Conservation (phyloP, 257 asterid genomes). For the Paulownia fortunei region DNA sequence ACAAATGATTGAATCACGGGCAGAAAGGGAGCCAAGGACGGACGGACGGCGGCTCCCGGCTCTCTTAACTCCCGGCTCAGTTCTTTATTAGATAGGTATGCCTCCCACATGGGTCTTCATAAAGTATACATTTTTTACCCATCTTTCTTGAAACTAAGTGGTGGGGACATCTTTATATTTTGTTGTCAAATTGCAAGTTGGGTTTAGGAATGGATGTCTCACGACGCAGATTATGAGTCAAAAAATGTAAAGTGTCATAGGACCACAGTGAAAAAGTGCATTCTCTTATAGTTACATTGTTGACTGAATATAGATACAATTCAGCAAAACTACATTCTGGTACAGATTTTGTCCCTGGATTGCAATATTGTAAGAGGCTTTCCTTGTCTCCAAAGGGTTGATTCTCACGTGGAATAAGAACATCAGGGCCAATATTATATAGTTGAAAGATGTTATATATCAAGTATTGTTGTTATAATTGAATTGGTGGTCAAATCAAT, state of each 20-base stretch:
- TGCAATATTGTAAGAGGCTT: slow-evolving; percentile 3
- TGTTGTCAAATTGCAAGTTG: slow-evolving; percentile 4
- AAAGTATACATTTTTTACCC: slow-evolving; percentile 5
- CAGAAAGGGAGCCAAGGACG: no score
- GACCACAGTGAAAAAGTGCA: background rate
- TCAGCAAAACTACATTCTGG: background rate
- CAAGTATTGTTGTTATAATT: no score
- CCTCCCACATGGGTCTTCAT: slow-evolving; percentile 19
- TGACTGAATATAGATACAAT: background rate
- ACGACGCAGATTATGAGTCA: background rate
- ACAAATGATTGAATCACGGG: background rate
- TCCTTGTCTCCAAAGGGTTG: no score
- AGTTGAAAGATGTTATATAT: no score
- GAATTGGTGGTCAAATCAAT: no score
- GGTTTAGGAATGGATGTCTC: background rate
- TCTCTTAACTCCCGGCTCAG: no score
- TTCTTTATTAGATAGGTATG: no score
- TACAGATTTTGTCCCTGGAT: background rate
- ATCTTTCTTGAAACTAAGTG: slow-evolving; percentile 7
- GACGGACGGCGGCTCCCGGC: no score
- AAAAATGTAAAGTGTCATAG: background rate
- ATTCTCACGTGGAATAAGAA: no score
- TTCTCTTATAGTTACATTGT: background rate
- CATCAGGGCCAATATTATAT: no score
- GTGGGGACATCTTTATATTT: slow-evolving; percentile 16